Evolutionary conservation across 2,329 filamentous ascomycete species (phyloP).

Genomic region (Chalaropsis thielavioides): DNA sequence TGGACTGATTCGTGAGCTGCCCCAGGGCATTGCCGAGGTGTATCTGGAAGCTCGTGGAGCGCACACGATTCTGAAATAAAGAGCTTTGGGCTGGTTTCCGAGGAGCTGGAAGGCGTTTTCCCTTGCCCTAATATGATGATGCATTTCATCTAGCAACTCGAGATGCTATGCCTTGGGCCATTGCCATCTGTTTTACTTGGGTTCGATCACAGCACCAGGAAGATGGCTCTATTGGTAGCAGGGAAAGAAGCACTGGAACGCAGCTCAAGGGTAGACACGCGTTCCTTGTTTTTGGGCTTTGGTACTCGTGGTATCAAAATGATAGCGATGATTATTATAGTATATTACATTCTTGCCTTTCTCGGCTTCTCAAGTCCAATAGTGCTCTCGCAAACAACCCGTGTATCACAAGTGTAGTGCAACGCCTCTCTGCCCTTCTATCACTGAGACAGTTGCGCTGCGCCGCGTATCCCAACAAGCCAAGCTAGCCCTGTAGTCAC

Average conservation of each 20-base stretch:
- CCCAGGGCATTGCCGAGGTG: conserved; percentile 70
- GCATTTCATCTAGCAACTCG: neutral
- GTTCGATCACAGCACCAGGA: conserved; percentile 14
- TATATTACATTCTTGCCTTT: neutral
- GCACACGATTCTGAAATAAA: conserved; percentile 80
- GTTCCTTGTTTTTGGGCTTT: neutral
- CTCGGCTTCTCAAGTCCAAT: neutral
- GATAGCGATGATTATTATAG: neutral
- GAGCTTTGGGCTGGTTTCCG: neutral
- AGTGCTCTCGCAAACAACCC: no score
- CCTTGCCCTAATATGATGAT: neutral
- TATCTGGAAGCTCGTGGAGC: conserved; percentile 83
- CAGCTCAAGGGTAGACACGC: no score
- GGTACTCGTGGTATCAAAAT: neutral
- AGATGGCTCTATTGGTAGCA: neutral
- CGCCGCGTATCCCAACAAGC: neutral
- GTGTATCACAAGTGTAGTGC: no score
- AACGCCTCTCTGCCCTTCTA: no score
- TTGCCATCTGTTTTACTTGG: neutral
- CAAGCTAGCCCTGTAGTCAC: no score
- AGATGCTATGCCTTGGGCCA: neutral
- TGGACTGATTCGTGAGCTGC: conserved; percentile 61
- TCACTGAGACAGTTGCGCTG: neutral
- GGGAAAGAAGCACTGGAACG: neutral
- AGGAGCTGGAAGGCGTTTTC: neutral